phyloP scores from a whole-genome alignment of 2,329 filamentous ascomycete species.

The Dothidotthia symphoricarpi region DNA sequence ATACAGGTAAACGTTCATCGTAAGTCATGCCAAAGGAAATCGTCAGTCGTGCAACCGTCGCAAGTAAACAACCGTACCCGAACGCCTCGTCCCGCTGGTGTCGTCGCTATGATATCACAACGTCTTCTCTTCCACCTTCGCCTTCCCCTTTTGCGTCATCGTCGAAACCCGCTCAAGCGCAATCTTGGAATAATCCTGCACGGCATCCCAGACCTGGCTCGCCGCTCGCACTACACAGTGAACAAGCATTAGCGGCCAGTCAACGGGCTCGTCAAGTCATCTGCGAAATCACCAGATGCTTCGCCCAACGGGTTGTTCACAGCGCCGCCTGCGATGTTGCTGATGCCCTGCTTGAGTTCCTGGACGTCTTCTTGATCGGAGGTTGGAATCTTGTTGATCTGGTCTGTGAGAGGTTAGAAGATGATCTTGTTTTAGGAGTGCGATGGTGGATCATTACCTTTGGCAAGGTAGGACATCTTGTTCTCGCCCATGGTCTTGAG shows the following conservation, averaged over 20 bases:
- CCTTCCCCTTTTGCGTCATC: constrained; percentile 13
- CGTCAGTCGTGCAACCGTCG: not conserved
- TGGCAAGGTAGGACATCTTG: constrained; percentile 46
- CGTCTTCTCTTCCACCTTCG: constrained; percentile 7
- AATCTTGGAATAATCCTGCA: constrained; percentile 16
- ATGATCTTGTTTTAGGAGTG: not conserved
- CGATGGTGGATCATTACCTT: constrained; percentile 29
- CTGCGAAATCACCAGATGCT: constrained; percentile 37
- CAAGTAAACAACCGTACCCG: not conserved
- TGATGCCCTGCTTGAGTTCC: constrained; percentile 38
- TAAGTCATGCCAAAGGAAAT: not conserved
- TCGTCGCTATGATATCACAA: constrained; percentile 7
- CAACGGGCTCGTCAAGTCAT: constrained; percentile 36
- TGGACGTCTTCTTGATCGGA: constrained; percentile 42
- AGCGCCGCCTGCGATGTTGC: constrained; percentile 36
- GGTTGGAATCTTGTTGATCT: constrained; percentile 41
- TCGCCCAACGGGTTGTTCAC: constrained; percentile 41
- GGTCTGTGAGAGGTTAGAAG: constrained; percentile 21
- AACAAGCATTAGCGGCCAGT: constrained; percentile 38
- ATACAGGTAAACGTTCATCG: too few relatives aligned
- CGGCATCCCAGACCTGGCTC: constrained; percentile 22
- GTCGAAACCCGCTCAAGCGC: constrained; percentile 22
- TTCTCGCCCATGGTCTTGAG: constrained; percentile 55
- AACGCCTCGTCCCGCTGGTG: not conserved
- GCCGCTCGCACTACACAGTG: constrained; percentile 22